A percentile compares a stretch with the other conserved stretches of the same genome.
Conservation (phyloP, 2,329 filamentous ascomycete genomes). For the Fusarium redolens region DNA sequence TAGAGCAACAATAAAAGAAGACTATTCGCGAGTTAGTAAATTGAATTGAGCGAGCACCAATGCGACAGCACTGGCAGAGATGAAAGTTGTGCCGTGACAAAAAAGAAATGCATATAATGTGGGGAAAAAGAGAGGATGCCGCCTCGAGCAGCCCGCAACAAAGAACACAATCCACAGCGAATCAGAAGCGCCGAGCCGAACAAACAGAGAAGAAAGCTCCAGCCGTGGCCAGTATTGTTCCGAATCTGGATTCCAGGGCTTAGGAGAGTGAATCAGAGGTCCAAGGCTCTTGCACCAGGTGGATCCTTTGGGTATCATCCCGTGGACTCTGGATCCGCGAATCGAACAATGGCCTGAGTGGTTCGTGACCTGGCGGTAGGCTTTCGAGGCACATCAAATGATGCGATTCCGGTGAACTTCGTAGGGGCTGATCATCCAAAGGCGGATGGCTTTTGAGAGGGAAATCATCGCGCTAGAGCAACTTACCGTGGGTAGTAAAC, state of each 20-base stretch:
- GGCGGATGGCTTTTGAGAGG: not conserved
- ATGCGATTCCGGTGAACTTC: not conserved
- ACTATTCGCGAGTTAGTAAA: constrained; percentile 25
- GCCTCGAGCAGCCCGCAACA: not conserved
- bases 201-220: not conserved
- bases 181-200: not conserved
- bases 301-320: not conserved
- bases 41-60: not conserved
- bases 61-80: not conserved
- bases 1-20: constrained; percentile 35
- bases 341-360: not conserved
- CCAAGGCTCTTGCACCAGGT: not conserved
- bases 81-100: not conserved
- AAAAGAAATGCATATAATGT: not conserved
- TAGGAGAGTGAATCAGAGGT: constrained; percentile 21
- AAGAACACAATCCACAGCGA: not conserved
- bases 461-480: not conserved
- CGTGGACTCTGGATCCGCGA: not conserved
- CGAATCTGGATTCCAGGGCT: not conserved
- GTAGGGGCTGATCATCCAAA: not conserved
- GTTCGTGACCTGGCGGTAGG: not conserved
- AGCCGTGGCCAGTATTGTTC: not conserved
- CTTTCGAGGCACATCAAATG: not conserved
- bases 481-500: constrained; percentile 45
- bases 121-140: not conserved